A percentile compares a stretch with the other conserved stretches of the same genome.
Evolutionary conservation across 2,329 filamentous ascomycete genomes (phyloP).

Genomic region (Stachybotrys echinatus): DNA sequence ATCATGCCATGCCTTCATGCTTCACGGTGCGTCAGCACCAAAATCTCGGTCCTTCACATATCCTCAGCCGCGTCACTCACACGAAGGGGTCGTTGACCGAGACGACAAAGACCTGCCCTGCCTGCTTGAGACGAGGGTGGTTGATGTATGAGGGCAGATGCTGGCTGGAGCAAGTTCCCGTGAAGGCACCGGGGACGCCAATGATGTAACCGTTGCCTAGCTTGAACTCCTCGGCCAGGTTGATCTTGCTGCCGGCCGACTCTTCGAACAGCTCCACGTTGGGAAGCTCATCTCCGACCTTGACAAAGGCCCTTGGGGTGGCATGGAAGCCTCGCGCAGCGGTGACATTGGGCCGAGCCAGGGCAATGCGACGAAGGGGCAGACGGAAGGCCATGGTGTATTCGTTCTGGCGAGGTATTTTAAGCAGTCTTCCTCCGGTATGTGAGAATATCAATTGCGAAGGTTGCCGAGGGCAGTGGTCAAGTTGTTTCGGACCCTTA

Average conservation of each 20-base stretch:
- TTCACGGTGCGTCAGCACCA: conserved; percentile 26
- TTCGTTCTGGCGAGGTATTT: no score
- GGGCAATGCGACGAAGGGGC: conserved; percentile 25
- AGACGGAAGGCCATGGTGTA: conserved; percentile 30
- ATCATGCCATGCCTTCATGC: conserved; percentile 85
- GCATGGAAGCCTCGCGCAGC: conserved; percentile 53
- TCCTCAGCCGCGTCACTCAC: no score
- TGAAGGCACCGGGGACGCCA: conserved; percentile 77
- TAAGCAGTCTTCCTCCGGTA: no score
- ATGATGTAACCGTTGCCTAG: conserved; percentile 75
- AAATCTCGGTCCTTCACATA: not conserved
- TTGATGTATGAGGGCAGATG: conserved; percentile 87
- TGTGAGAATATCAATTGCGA: no score
- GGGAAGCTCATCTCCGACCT: conserved; percentile 75
- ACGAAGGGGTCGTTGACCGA: conserved; percentile 94
- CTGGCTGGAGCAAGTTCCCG: conserved; percentile 48
- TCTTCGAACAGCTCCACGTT: conserved; percentile 72
- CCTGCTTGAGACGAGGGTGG: conserved; percentile 70
- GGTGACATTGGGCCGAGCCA: conserved; percentile 21
- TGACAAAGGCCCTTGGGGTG: conserved; percentile 58
- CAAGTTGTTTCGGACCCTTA: not conserved
- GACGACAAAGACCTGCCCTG: conserved; percentile 82
- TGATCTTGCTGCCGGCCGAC: conserved; percentile 89
- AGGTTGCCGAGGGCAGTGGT: no score
- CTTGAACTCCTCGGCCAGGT: conserved; percentile 70